Evolutionary conservation across 2,329 filamentous ascomycete genomes (phyloP), one percentile per base, ranked within the genome.

Genomic region (Stemphylium beticola): DNA sequence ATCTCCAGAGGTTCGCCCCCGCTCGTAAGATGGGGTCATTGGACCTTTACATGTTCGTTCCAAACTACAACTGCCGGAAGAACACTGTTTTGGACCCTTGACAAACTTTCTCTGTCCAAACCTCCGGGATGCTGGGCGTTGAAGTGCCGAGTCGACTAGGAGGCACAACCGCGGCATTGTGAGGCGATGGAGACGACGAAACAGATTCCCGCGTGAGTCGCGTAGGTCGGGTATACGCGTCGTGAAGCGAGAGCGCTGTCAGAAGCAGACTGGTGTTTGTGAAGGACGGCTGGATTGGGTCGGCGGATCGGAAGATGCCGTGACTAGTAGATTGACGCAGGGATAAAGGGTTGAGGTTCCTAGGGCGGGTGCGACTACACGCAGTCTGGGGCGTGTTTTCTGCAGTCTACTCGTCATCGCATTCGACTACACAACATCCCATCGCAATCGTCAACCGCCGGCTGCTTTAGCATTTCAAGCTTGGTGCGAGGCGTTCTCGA

Each of bases 251-350:
- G 20, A 53, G 37, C 22, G 36, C 14, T 12, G 20, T 38, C 17
- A 4, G 37, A 31, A 48, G 18, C 20, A 48, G 36, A 26, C 43
- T 53, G 22, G 31, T 41, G 49, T 37, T 41, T 40, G 37, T 36
- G 14, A 41, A 17, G 18, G 12, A 17, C 6, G 20, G 22, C 34
- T 39, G 36, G 37, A 24, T 6, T 15, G 4, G 11, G 11, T 52
- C 12, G 34, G 34, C 42, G 22, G 15, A 39, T 20, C n/a, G 26
- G 41, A n/a, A 17, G 18, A 20, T 34, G 12, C 33, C 41, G 26
- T 11, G 26, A 11, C 37, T 31, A 31, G 20, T 14, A 2, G 38
- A 37, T 48, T 31, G 33, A 11, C 31, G 41, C 43, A 53, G 43
- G 31, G 43, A 48, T 41, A 29, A 20, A 40, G 26, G 17, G 49